Conservation (phyloP, 2,329 filamentous ascomycete genomes). For the Clarireedia hainanense region DNA sequence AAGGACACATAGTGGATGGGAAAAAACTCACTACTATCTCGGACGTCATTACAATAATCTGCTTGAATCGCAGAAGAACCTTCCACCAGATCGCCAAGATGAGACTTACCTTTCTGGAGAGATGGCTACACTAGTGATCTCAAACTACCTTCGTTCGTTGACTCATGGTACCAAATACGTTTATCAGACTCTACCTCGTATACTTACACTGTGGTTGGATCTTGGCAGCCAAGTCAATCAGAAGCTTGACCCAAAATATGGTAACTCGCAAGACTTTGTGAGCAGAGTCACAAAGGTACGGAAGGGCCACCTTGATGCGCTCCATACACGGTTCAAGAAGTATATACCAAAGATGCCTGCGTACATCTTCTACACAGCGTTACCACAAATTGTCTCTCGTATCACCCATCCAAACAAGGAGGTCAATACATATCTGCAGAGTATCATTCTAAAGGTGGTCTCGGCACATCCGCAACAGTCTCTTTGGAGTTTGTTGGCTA, state of each 20-base stretch:
- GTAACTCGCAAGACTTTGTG: conserved; percentile 39
- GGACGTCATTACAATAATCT: conserved; percentile 97
- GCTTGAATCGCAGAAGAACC: conserved; percentile 75
- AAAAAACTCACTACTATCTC: conserved; percentile 95
- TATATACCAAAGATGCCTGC: conserved; percentile 66
- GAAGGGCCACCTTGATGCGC: conserved; percentile 56
- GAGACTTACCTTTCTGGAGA: conserved; percentile 74
- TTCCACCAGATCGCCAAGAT: conserved; percentile 69
- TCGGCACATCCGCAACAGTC: conserved; percentile 82
- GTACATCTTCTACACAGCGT: conserved; percentile 71
- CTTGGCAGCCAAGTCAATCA: conserved; percentile 70
- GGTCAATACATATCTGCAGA: conserved; percentile 69
- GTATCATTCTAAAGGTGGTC: conserved; percentile 82
- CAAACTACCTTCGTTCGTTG: conserved; percentile 85
- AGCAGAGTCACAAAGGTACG: conserved; percentile 46
- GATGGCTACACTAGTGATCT: conserved; percentile 78
- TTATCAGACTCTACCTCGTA: conserved; percentile 85
- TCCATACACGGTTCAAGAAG: conserved; percentile 72
- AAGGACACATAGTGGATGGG: conserved; percentile 67
- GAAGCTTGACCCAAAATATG: conserved; percentile 39
- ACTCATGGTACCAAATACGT: conserved; percentile 90
- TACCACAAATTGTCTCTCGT: conserved; percentile 92
- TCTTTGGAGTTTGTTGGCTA: conserved; percentile 82
- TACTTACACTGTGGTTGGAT: conserved; percentile 91
- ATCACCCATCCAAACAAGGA: conserved; percentile 78